Conservation (phyloP, 495 filamentous ascomycete genomes). For the Patellaria atrata region DNA sequence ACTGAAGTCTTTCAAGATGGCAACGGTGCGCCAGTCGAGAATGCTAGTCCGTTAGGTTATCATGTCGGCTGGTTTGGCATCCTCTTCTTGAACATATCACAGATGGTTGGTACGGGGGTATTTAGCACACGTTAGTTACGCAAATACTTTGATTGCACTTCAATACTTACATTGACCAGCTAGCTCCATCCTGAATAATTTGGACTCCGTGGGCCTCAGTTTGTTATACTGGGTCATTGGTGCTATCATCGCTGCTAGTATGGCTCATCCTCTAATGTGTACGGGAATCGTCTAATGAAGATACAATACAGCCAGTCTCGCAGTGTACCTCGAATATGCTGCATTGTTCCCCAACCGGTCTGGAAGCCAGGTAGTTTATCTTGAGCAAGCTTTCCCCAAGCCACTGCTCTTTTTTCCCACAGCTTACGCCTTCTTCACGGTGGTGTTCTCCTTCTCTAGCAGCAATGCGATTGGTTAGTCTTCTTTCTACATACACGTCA, state of each 20-base stretch:
- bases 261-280: not conserved
- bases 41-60: slow-evolving; percentile 6
- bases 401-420: slow-evolving; percentile 6
- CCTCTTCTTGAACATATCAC: slow-evolving; percentile 7
- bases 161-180: not conserved
- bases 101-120: slow-evolving; percentile 12
- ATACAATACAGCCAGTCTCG: slow-evolving; percentile 1
- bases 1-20: slow-evolving; percentile 7
- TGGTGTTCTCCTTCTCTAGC: slow-evolving; percentile 9
- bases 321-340: slow-evolving; percentile 8
- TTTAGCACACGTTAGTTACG: slow-evolving; percentile 8
- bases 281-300: not conserved
- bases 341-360: slow-evolving; percentile 9
- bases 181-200: slow-evolving; percentile 1
- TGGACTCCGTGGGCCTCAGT: slow-evolving; percentile 9
- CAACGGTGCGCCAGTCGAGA: slow-evolving; percentile 8
- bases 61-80: slow-evolving; percentile 9
- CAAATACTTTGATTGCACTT: not conserved
- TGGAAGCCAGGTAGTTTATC: slow-evolving; percentile 8
- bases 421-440: slow-evolving; percentile 5
- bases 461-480: slow-evolving; percentile 11
- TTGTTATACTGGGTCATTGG: slow-evolving; percentile 11
- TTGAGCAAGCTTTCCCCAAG: slow-evolving; percentile 9
- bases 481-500: too few relatives aligned
- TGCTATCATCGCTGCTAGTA: slow-evolving; percentile 4